Evolutionary conservation across 352 stramenopile genomes (phyloP), one percentile per base, ranked within the genome.

Genomic region (Globisporangium nagaii): DNA sequence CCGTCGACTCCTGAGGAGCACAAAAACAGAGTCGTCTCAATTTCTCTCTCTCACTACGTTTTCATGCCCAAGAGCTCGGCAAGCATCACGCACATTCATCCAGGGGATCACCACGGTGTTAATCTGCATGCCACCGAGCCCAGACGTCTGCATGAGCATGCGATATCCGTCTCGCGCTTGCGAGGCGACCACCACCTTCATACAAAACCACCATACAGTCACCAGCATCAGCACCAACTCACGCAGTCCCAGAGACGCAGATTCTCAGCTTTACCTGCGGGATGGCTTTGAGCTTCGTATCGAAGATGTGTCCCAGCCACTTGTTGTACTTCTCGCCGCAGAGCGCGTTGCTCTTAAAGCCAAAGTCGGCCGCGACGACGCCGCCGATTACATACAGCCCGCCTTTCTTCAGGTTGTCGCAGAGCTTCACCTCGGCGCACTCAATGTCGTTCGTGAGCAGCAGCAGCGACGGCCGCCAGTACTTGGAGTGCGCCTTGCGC

Each of bases 391-490:
- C 63, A 43, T 86, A 93, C 1, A 93, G 63, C 7, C 83, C 83
- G 17, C 83, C 83, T 58, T 93, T 93, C 58, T 93, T 93, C 5
- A 93, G 66, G 19, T 66, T 76, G 58, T 89, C 81, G 62, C 76
- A 86, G n/a, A 91, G 63, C 20, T 70, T 66, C 15, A 91, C 63
- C 53, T 77, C 59, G 1, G 64, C 19, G 12, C 53, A 59, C 24
- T 67, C 52, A 42, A 76, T 78, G 7, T 69, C 57, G 17, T 63
- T 68, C 27, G 75, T 72, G 20, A 89, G 66, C n/a, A 90, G 47
- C 45, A 93, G 50, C 41, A 93, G 66, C n/a, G 78, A 83, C 20
- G 82, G 82, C 0, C 82, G 66, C 82, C 82, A 93, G 61, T 75
- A 88, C 68, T 93, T 93, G 49, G 75, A 79, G 52, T 93, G 82